Evolutionary conservation across 306 rosid genomes (phyloP), one percentile per base, ranked within the genome.

Genomic region (Trifolium fragiferum): DNA sequence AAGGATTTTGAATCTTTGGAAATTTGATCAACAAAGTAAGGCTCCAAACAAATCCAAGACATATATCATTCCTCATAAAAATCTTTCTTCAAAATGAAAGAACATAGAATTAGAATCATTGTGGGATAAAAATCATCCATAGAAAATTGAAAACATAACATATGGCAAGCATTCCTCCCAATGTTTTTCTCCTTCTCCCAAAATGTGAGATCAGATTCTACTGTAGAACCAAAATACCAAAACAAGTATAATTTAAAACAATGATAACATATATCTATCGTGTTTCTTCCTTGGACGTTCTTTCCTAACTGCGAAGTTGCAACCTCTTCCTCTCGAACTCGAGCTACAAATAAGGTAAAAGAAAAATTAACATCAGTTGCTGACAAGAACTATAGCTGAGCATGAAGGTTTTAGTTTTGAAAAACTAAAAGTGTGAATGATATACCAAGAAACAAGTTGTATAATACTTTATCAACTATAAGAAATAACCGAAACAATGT

Each of bases 291-390:
- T 68, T 55, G 73, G 55, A 58, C 44, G 38, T 46, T 41, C 64
- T 73, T 78, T 71, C 75, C 76, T 25, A 38, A 58, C 78, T 62
- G 58, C 92, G 97, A 78, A 81, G 80, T 68, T 89, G 97, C 84
- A 93, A 77, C 85, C 93, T 92, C 87, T 89, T 91, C 87, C 93
- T 89, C 87, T 89, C 97, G 1, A 85, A 60, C 76, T 89, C 98
- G 67, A 93, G 90, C 97, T 93, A 76, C 68, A 84, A 23, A 58
- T 3, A 43, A 66, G 66, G 25, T 55, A 51, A 7, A 51, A 5
- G 33, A 37, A 59, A 27, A 61, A 32, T 81, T 66, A 79, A 50
- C 46, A 43, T 59, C 63, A 78, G 57, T 30, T 30, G 46, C 35
- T 59, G 59, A 37, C 27, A 59, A 75, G 23, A 38, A 1, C 2